Percentiles rank a stretch among this genome's conserved stretches.
phyloP scores from a whole-genome alignment of 2,329 filamentous ascomycete species.

The Cytospora piceae region DNA sequence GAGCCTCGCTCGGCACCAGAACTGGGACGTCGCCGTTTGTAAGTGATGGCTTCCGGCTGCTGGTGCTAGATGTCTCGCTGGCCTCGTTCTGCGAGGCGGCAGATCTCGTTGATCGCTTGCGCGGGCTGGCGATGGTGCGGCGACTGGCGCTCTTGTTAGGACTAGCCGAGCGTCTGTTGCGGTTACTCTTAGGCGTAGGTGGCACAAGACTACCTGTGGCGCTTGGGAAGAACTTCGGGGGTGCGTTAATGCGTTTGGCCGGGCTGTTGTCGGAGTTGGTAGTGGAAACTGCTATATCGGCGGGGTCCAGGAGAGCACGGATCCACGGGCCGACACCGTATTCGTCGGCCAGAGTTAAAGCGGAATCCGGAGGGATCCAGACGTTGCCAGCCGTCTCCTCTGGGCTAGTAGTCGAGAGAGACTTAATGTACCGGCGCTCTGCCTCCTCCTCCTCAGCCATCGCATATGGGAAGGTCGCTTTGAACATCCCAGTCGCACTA shows the following conservation, averaged over 20 bases:
- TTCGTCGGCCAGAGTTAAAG: conserved; percentile 81
- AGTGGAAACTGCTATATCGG: conserved; percentile 67
- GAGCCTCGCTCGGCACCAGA: conserved; percentile 22
- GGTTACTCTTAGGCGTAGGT: conserved; percentile 54
- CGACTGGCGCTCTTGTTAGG: conserved; percentile 53
- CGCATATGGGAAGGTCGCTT: conserved; percentile 83
- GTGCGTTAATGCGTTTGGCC: conserved; percentile 76
- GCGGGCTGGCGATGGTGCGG: conserved; percentile 52
- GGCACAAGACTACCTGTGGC: conserved; percentile 50
- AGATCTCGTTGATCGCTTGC: conserved; percentile 55
- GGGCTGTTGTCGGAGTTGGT: conserved; percentile 59
- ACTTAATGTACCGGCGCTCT: conserved; percentile 85
- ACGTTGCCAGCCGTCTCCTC: conserved; percentile 97
- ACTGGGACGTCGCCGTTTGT: conserved; percentile 38
- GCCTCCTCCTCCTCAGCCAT: conserved; percentile 71
- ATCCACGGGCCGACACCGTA: conserved; percentile 89
- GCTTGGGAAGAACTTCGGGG: conserved; percentile 68
- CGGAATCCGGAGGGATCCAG: conserved; percentile 86
- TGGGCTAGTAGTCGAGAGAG: conserved; percentile 75
- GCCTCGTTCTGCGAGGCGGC: conserved; percentile 45
- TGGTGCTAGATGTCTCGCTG: conserved; percentile 38
- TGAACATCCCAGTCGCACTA: conserved; percentile 90
- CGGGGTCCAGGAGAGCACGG: conserved; percentile 85
- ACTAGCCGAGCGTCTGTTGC: conserved; percentile 61
- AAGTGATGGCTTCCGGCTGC: conserved; percentile 36